Evolutionary conservation across 2,329 filamentous ascomycete genomes (phyloP), one percentile per base, ranked within the genome.

Genomic region (Colletotrichum nymphaeae): DNA sequence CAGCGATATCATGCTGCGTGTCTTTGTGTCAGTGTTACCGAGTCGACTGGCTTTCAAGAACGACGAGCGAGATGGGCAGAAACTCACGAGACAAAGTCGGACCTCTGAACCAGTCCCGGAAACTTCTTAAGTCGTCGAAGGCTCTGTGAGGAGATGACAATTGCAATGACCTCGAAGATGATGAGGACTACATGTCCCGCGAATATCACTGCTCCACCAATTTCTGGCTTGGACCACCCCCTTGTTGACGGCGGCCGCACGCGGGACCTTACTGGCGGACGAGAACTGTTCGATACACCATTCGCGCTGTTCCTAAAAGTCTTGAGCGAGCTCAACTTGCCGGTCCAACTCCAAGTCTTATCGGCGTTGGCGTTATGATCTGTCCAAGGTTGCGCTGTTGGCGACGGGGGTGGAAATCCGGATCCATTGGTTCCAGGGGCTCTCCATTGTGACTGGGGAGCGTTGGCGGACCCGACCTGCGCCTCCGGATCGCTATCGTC

Each of bases 361-460:
- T 26, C 28, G 28, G 7, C 9, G 14, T 12, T 30, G 55, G 28
- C 3, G 16, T 30, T n/a, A n/a, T 57, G 14, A 19, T 16, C 12
- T 26, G 52, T 24, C 52, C 52, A 26, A 24, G 22, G 22, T n/a
- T 55, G 52, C 5, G 24, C 2, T n/a, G 12, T 55, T 30, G 26
- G 55, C 16, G 14, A 19, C 8, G 9, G 30, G 3, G 30, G 30
- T 9, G n/a, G 30, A 12, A 24, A 35, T 16, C 26, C 58, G 6
- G 14, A 19, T 2, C 11, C 22, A n/a, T 63, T 24, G 57, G 55
- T 49, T 12, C 42, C 42, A 49, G 14, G 32, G 19, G 16, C 6
- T 12, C 64, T 68, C 69, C 64, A 35, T 56, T 46, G 67, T 14
- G 46, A 49, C 8, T 11, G n/a, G 16, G 49, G 24, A 19, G 63